Evolutionary conservation across 371 early-diverging fungal genomes (phyloP), one percentile per base, ranked within the genome.

Genomic region (Encephalitozoon hellem): DNA sequence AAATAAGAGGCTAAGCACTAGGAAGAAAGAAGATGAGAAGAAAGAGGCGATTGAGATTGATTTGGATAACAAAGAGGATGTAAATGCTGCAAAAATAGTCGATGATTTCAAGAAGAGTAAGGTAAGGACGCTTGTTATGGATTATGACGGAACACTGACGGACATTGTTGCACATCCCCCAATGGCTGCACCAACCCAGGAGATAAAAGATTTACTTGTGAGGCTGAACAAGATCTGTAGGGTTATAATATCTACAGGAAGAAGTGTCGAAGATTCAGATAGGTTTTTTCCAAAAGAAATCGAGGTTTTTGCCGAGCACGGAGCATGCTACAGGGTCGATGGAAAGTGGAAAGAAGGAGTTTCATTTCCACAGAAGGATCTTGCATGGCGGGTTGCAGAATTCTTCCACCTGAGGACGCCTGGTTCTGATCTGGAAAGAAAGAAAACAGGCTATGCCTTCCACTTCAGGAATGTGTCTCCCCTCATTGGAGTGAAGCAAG

Each of bases 101-200:
- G 26, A 25, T 18, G 53, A 45, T 2, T 69, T 69, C 43, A 32
- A 59, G 53, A 59, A 67, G 1, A 67, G 71, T n/a, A 53, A 59
- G 4, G 41, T 30, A 5, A 69, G 71, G 45, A 47, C 67, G 1
- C 49, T 82, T 25, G 21, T 85, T 25, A 65, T 84, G 41, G 86
- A 86, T 54, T 86, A 86, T 64, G 86, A 86, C 77, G 86, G 86
- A 6, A 86, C 86, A 28, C 59, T 86, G 15, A 69, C 72, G 45
- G 70, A 74, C 8, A 78, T 86, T 43, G 67, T 53, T 23, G 28
- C 47, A 1, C 69, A 74, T 18, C 84, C 84, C 5, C 64, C 64
- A 25, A 74, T 80, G 34, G 83, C 83, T 30, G 53, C 70, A 53
- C 84, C 83, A 11, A 73, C 81, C 3, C 73, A 49, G 42, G 76